These are phyloP conservation scores for Termitomyces sp. DNA, from an alignment of 768 basidiomycete species.

Conservation along the genomic window DNA sequence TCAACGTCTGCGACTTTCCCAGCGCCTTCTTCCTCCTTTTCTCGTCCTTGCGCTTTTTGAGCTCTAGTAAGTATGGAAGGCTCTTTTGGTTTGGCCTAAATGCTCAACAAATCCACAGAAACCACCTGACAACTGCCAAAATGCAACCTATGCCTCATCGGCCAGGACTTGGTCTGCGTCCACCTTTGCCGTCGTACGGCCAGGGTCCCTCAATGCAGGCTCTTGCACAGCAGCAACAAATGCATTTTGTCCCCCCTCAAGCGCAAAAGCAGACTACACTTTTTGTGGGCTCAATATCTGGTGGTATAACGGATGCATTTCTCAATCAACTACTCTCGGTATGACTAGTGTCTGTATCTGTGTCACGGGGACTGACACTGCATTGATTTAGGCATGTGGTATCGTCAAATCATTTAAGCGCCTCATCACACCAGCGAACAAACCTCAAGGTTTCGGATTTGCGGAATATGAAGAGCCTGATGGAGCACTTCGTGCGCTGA, in stretches of 20 bases:
- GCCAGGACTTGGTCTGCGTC: conserved; percentile 85
- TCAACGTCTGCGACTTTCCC: background rate
- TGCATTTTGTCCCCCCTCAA: conserved; percentile 65
- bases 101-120: background rate
- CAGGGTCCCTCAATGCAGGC: conserved; percentile 91
- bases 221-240: conserved; percentile 83
- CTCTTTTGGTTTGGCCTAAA: background rate
- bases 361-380: background rate
- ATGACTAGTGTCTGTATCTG: conserved; percentile 24
- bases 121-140: conserved; percentile 14
- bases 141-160: conserved; percentile 75
- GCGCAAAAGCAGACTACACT: conserved; percentile 69
- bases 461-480: conserved; percentile 95
- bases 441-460: conserved; percentile 96
- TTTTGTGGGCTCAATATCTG: conserved; percentile 95
- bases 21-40: background rate
- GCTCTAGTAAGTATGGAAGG: background rate
- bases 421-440: conserved; percentile 87
- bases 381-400: conserved; percentile 72
- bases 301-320: conserved; percentile 83
- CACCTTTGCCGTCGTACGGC: conserved; percentile 82
- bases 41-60: background rate
- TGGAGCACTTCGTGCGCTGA: conserved; percentile 70
- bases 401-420: conserved; percentile 88
- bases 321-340: conserved; percentile 77